Evolutionary conservation across 805 yeast genomes (phyloP).

Genomic region (Candida namnaoensis): DNA sequence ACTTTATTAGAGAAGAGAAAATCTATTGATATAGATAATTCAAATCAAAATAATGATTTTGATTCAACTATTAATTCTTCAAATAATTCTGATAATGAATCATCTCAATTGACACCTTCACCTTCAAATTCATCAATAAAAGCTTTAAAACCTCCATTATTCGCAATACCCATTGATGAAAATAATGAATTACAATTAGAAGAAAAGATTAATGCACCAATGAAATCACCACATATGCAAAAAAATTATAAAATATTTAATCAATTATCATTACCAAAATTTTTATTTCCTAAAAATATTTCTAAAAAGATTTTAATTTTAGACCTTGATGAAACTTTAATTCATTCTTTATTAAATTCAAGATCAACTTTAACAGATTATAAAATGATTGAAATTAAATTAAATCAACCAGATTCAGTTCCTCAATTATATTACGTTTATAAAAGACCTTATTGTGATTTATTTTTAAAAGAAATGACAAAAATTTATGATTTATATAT

Average conservation of each 20-base stretch:
- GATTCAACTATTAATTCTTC: too few relatives aligned
- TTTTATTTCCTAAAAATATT: slow-evolving; percentile 32
- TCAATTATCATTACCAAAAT: slow-evolving; percentile 24
- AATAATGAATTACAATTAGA: neutral
- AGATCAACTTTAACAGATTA: slow-evolving; percentile 40
- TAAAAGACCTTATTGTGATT: slow-evolving; percentile 87
- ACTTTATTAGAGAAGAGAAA: slow-evolving; percentile 26
- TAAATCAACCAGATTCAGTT: slow-evolving; percentile 44
- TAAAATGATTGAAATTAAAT: slow-evolving; percentile 75
- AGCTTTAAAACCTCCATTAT: slow-evolving; percentile 4
- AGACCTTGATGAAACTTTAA: slow-evolving; percentile 90
- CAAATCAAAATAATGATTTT: too few relatives aligned
- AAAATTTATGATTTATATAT: slow-evolving; percentile 86
- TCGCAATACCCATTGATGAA: neutral
- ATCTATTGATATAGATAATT: neutral
- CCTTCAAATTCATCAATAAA: slow-evolving; percentile 4
- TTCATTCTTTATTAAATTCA: slow-evolving; percentile 65
- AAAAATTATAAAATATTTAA: slow-evolving; percentile 6
- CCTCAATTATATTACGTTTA: slow-evolving; percentile 84
- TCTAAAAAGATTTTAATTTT: slow-evolving; percentile 65
- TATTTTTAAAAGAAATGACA: slow-evolving; percentile 67
- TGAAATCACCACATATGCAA: slow-evolving; percentile 5
- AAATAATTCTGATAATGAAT: too few relatives aligned
- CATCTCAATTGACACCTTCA: too few relatives aligned
- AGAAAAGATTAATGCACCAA: neutral